Conservation (phyloP, 2,329 filamentous ascomycete species). For the Acrodontium crateriforme region DNA sequence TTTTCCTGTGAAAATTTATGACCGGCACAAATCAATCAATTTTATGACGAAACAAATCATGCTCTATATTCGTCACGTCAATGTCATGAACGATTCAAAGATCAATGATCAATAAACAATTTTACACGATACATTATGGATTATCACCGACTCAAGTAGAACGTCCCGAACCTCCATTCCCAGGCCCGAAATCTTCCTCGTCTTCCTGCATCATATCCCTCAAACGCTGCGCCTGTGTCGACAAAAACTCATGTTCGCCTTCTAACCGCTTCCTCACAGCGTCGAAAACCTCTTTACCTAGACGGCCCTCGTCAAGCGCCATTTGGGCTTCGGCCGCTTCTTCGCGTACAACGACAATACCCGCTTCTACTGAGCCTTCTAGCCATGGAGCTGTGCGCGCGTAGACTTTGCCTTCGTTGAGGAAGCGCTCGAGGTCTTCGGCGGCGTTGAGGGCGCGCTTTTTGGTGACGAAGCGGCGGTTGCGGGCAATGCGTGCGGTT, state of each 20-base stretch:
- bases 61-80: too few species aligned
- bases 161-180: too few species aligned
- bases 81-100: too few species aligned
- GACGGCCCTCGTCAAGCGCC: constrained; percentile 7
- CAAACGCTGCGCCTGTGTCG: constrained; percentile 13
- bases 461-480: constrained; percentile 9
- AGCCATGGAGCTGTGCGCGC: constrained; percentile 11
- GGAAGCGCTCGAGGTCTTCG: constrained; percentile 13
- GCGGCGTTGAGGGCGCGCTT: constrained; percentile 14
- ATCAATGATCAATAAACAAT: too few species aligned
- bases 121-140: too few species aligned
- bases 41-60: too few species aligned
- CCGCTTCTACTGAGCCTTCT: constrained; percentile 16
- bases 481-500: constrained; percentile 2
- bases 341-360: constrained; percentile 10
- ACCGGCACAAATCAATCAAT: too few species aligned
- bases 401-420: constrained; percentile 15
- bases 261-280: constrained; percentile 8
- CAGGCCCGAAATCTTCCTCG: constrained; percentile 2
- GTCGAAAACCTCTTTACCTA: constrained; percentile 7
- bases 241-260: constrained; percentile 9
- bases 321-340: constrained; percentile 9
- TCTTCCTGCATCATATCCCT: constrained; percentile 14
- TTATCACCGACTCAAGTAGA: too few species aligned
- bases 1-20: too few species aligned